Evolutionary conservation across 345 rosid species (phyloP), one percentile per base, ranked within the genome.

Genomic region (Dimocarpus longan): DNA sequence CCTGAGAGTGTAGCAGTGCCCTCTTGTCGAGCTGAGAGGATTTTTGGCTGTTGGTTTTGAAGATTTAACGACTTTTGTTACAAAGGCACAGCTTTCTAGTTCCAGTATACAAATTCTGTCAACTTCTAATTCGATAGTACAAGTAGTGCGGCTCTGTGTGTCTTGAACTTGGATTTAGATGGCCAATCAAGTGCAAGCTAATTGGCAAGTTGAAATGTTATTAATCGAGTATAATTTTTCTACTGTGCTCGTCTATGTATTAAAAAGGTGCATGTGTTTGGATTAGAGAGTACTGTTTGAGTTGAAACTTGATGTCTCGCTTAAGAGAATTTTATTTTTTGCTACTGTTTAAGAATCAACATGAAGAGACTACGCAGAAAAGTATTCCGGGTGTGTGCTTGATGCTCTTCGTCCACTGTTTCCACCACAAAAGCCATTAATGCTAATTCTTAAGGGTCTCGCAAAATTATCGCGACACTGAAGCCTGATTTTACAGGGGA

Each of bases 121-220:
- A 12, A 40, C 48, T 11, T 11, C 6, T 5, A 12, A 39, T 70
- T 50, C 9, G 15, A 15, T 1, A 3, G 22, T 21, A 26, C 12
- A 32, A 32, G 37, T 32, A 32, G 37, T 32, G 37, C 37, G 37
- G 37, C 37, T 3, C 2, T 32, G 37, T 32, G 37, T 32, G 37
- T 32, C 37, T 32, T 21, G 10, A 24, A 10, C 22, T 15, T 46
- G 74, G 60, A 24, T 42, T 48, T 24, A n/a, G 65, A 16, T 8
- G 56, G 68, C 28, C 60, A 10, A 64, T 22, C 13, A 60, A 40
- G 9, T 60, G 70, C 37, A 75, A 75, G 69, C 44, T 75, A 42
- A 46, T 43, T 62, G 77, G 9, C 5, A n/a, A 16, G 62, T 46
- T 75, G 28, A 11, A 43, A 24, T 60, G 52, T 16, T 60, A 15